Evolutionary conservation across 257 asterid species (phyloP).

Genomic region (Parsonsia alboflavescens): DNA sequence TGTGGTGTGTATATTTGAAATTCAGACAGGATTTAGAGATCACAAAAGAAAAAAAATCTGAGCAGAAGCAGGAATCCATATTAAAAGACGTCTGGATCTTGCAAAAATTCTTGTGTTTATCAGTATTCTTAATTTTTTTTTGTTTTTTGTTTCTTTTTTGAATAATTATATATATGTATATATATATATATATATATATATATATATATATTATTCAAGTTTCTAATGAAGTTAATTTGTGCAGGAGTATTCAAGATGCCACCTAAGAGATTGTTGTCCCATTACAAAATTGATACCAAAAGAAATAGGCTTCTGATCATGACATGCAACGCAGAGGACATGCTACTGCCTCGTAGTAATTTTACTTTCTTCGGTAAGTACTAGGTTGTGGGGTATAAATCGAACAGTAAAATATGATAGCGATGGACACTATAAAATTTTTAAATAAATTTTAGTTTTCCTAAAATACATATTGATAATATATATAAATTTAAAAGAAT

Average conservation of each 20-base stretch:
- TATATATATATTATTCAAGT: neutral
- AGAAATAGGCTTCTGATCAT: conserved; percentile 63
- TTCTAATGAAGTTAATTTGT: neutral
- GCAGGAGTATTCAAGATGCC: conserved; percentile 96
- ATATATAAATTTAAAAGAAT: too few species aligned
- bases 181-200: too few species aligned
- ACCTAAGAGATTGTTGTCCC: conserved; percentile 78
- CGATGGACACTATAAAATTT: too few species aligned
- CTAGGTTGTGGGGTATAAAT: neutral
- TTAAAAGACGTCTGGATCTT: neutral
- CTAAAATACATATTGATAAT: too few species aligned
- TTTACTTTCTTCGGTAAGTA: conserved; percentile 74
- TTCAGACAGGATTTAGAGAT: too few species aligned
- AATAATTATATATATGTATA: too few species aligned
- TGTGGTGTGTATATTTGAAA: too few species aligned
- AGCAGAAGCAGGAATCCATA: neutral
- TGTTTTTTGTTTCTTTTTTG: too few species aligned
- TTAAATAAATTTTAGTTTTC: too few species aligned
- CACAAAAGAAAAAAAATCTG: neutral
- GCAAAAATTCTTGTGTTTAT: too few species aligned
- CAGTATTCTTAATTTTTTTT: neutral
- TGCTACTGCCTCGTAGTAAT: conserved; percentile 88
- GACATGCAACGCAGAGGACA: conserved; percentile 99
- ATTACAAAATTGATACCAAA: conserved; percentile 70
- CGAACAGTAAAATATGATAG: neutral